A percentile compares a stretch with the other conserved stretches of the same genome.
These are phyloP conservation scores for Aspergillus pseudoterreus DNA, from an alignment of 2,329 filamentous ascomycete species.

Conservation along the genomic window DNA sequence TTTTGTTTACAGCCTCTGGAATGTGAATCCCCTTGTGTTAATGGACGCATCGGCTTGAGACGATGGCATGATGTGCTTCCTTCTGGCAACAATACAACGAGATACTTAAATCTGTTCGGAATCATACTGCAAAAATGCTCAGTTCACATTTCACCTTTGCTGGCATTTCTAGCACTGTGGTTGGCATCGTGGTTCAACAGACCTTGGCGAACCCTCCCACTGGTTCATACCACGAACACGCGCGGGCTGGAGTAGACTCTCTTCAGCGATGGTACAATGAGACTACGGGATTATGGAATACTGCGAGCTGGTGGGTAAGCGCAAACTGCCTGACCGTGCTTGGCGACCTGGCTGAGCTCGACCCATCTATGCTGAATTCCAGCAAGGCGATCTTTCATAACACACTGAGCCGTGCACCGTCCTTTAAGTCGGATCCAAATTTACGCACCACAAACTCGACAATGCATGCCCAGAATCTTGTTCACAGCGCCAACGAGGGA, in stretches of 20 bases:
- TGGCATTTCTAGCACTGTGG: neutral
- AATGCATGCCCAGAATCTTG: neutral
- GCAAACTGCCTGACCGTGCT: slow-evolving; percentile 64
- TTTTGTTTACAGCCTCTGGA: too few species aligned
- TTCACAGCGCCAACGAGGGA: slow-evolving; percentile 12
- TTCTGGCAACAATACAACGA: too few species aligned
- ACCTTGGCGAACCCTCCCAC: neutral
- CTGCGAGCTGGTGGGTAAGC: slow-evolving; percentile 70
- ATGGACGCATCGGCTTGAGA: too few species aligned
- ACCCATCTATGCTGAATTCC: slow-evolving; percentile 29
- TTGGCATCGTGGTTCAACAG: neutral
- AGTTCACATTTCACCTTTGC: neutral
- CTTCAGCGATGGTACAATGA: slow-evolving; percentile 62
- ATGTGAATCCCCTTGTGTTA: too few species aligned
- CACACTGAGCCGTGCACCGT: slow-evolving; percentile 31
- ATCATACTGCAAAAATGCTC: neutral
- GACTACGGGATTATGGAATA: slow-evolving; percentile 60
- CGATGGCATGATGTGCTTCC: too few species aligned
- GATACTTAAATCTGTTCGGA: neutral
- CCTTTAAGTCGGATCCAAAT: slow-evolving; percentile 13
- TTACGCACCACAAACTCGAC: slow-evolving; percentile 8
- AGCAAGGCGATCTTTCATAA: slow-evolving; percentile 43
- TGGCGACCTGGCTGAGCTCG: slow-evolving; percentile 48
- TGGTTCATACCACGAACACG: neutral
- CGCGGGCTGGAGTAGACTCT: slow-evolving; percentile 24